Evolutionary conservation across 2,329 filamentous ascomycete species (phyloP).

Genomic region (Hyphodiscus sp.): DNA sequence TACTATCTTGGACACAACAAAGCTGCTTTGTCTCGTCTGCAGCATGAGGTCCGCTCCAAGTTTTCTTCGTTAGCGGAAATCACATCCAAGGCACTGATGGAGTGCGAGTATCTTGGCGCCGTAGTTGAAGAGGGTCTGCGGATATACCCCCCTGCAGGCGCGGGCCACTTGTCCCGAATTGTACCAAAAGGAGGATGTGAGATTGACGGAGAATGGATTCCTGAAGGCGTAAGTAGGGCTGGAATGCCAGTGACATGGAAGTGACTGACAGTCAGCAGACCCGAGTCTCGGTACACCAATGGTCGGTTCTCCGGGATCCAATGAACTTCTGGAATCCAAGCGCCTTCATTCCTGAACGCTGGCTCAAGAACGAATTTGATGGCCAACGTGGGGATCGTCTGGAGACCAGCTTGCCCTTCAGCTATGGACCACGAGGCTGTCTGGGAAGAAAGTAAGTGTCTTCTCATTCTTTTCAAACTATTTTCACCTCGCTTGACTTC

Average conservation of each 20-base stretch:
- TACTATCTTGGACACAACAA: slow-evolving; percentile 14
- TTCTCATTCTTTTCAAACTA: neutral
- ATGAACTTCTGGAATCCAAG: slow-evolving; percentile 15
- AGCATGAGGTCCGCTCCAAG: slow-evolving; percentile 8
- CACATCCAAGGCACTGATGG: slow-evolving; percentile 7
- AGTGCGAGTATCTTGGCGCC: slow-evolving; percentile 12
- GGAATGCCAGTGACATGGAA: neutral
- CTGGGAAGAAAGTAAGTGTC: slow-evolving; percentile 12
- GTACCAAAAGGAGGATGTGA: slow-evolving; percentile 16
- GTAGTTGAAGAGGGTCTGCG: slow-evolving; percentile 14
- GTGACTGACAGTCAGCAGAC: slow-evolving; percentile 8
- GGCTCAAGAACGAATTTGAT: slow-evolving; percentile 14
- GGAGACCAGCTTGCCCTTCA: slow-evolving; percentile 15
- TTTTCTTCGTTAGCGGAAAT: slow-evolving; percentile 9
- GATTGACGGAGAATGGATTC: slow-evolving; percentile 18
- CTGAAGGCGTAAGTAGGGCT: slow-evolving; percentile 15
- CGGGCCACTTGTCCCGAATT: slow-evolving; percentile 13
- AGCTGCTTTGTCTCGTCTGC: slow-evolving; percentile 5
- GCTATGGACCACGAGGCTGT: slow-evolving; percentile 15
- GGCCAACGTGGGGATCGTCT: slow-evolving; percentile 9
- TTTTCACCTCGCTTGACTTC: neutral
- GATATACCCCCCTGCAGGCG: slow-evolving; percentile 16
- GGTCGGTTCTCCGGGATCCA: slow-evolving; percentile 16
- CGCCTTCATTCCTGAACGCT: slow-evolving; percentile 19
- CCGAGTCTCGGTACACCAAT: slow-evolving; percentile 19